Percentiles rank a stretch among this genome's conserved stretches.
These are phyloP conservation scores for Selenicereus undatus DNA, from an alignment of 148 eudicot species.

Conservation along the genomic window DNA sequence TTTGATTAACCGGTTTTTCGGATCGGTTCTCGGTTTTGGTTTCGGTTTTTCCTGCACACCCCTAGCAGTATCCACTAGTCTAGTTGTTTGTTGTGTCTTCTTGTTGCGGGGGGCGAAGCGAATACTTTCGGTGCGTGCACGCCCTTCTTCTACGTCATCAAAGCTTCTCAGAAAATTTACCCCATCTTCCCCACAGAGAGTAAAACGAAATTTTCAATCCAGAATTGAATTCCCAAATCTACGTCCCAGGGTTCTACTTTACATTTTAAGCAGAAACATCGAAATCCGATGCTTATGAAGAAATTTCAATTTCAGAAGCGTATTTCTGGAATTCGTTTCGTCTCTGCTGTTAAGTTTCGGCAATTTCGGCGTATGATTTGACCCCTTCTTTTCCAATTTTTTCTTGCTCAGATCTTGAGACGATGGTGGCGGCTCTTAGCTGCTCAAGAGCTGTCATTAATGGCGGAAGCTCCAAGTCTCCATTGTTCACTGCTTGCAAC, in stretches of 20 bases:
- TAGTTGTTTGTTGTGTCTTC: not conserved
- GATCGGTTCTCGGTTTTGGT: too few relatives aligned
- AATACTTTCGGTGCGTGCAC: not conserved
- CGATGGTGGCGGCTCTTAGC: conserved; percentile 19
- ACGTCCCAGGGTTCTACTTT: not conserved
- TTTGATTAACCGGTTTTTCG: too few relatives aligned
- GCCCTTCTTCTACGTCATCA: too few relatives aligned
- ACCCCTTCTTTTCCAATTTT: not conserved
- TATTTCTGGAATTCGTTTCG: not conserved
- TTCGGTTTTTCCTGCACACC: too few relatives aligned
- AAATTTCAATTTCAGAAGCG: conserved; percentile 16
- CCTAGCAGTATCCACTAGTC: not conserved
- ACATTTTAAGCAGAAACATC: not conserved
- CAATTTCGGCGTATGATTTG: conserved; percentile 12
- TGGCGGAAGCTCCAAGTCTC: conserved; percentile 18
- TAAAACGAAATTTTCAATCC: not conserved
- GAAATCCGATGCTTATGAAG: conserved; percentile 19
- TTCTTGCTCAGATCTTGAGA: not conserved
- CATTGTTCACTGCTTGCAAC: conserved; percentile 13
- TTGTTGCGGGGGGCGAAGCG: not conserved
- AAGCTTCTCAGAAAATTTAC: too few relatives aligned
- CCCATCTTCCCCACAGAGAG: not conserved
- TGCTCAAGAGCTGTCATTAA: conserved; percentile 21
- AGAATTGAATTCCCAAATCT: conserved; percentile 3
- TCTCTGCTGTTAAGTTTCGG: conserved; percentile 3